Conservation (phyloP, 768 basidiomycete genomes). For the Pleurotus eryngii region DNA sequence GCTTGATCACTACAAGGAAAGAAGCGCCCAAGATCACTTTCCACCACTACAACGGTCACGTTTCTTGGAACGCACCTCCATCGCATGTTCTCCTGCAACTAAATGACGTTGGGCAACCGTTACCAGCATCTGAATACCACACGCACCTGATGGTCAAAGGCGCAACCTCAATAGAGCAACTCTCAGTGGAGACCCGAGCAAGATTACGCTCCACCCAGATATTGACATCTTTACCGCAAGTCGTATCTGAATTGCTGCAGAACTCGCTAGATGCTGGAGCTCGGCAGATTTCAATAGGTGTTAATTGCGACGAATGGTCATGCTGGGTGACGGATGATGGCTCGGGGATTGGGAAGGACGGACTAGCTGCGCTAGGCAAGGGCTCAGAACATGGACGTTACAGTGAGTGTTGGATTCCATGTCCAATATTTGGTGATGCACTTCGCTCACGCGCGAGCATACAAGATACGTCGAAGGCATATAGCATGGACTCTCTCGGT, state of each 20-base stretch:
- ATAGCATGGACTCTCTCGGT: conserved; percentile 46
- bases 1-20: conserved; percentile 4
- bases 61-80: too few relatives aligned
- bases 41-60: too few relatives aligned
- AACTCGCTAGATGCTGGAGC: conserved; percentile 87
- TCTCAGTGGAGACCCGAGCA: conserved; percentile 61
- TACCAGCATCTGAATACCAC: too few relatives aligned
- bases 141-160: too few relatives aligned
- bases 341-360: conserved; percentile 62
- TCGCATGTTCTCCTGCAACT: too few relatives aligned
- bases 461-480: conserved; percentile 75
- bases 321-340: conserved; percentile 90
- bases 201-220: conserved; percentile 82
- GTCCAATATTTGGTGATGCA: background rate
- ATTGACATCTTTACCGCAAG: conserved; percentile 74
- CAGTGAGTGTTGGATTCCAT: conserved; percentile 43
- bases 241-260: conserved; percentile 84
- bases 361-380: conserved; percentile 51
- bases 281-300: conserved; percentile 60
- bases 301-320: conserved; percentile 76
- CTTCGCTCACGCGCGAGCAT: background rate
- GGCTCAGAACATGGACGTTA: conserved; percentile 58
- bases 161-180: conserved; percentile 32
- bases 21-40: background rate
- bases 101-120: too few relatives aligned